Evolutionary conservation across 345 rosid genomes (phyloP), one percentile per base, ranked within the genome.

Genomic region (Bruguiera sexangula): DNA sequence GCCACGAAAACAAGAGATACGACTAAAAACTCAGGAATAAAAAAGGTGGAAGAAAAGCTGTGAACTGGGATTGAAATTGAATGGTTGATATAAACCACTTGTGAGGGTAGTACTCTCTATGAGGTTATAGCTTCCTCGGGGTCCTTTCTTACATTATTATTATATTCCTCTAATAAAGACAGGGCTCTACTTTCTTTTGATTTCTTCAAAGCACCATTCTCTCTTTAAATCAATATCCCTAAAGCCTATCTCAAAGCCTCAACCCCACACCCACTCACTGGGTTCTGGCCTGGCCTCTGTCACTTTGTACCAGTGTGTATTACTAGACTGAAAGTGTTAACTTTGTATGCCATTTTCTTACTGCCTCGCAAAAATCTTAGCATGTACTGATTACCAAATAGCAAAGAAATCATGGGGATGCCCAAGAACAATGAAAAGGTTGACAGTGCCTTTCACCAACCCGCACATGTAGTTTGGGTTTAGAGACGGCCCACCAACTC

Each of bases 401-500:
- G 21, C 30, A 36, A 11, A 18, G 48, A 62, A 48, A 26, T 31
- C 6, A 56, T 61, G 71, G 62, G 52, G 54, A 63, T 19, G 65
- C 43, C n/a, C 7, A 75, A 63, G 66, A 67, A 69, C 75, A 70
- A 77, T 65, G 8, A 65, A 85, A 78, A 80, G 82, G 83, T 73
- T 80, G 79, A 82, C 55, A 71, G 71, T 74, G 80, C 84, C 80
- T 76, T 76, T 76, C 82, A 86, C 82, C 81, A 78, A 83, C 18
- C 85, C 86, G 78, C 86, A 76, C 87, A 71, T 81, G 82, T 78
- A 78, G 74, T 76, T 72, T 54, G 69, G 65, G 79, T 43, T 43
- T 36, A 63, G 54, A 67, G 76, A 78, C 79, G 82, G 81, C 81
- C 85, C 85, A 81, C 87, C 87, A 65, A 67, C 68, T 69, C n/a